Base-by-base conservation (phyloP, 2,329 filamentous ascomycete species). In the Aspergillus texensis region DNA sequence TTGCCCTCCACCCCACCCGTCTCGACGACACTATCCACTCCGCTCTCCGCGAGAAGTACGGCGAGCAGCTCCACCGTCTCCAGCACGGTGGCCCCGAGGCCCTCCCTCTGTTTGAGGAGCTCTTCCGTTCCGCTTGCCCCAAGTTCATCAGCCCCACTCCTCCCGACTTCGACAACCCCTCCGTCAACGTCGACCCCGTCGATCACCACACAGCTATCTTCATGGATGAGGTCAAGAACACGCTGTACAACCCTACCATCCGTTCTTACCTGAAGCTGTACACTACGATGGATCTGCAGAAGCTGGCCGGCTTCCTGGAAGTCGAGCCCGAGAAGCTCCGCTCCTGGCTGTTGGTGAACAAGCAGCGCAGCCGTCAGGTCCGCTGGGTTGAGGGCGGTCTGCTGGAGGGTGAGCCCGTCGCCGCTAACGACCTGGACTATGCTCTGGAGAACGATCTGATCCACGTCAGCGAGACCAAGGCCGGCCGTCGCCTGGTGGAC, bases 161-260 rank as follows among this genome's bases (percentile, higher is more conserved):
- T 63, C 95, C 95, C 59, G 94, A 99, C 83, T 99, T 99, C 80
- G 95, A 98, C 78, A 94, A 96, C 86, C 93, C 95, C 67, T 89
- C 94, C 81, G 83, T 94, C 82, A 99, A 99, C 85, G 86, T 98
- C 74, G 95, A 99, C 83, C 95, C 95, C 50, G 88, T 97, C 70
- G 94, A 99, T 84, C 95, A 99, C 85, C 94, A 99, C 82, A 89
- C 97, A 69, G 86, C 91, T 74, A 91, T 99, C 82, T 99, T 99
- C 86, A 98, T 99, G 94, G 94, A 97, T 72, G 95, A 99, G 85
- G 94, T 99, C 80, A 97, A 96, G 89, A 97, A 93, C 82, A 98
- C 96, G 82, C 95, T 99, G 88, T 96, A 89, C 89, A 94, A 92
- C 79, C 95, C 95, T 52, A 97, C 94, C 53, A 91, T 99, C 79